phyloP scores from a whole-genome alignment of 495 filamentous ascomycete genomes.

The Platismatia glauca region DNA sequence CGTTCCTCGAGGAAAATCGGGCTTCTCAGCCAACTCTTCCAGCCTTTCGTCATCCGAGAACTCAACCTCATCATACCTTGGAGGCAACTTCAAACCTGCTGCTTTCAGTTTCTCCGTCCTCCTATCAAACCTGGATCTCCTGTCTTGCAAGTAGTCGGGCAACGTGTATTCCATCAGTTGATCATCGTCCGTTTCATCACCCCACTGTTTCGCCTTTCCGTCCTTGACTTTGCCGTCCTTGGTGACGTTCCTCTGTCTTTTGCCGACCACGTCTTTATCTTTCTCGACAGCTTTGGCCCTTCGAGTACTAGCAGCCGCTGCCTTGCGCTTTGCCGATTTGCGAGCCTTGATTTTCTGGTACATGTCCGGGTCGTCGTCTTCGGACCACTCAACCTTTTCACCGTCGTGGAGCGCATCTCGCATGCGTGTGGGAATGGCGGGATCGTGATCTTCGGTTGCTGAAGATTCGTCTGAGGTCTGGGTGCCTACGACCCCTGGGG shows the following conservation, averaged over 20 bases:
- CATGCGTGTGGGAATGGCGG: neutral
- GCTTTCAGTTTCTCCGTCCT: conserved; percentile 49
- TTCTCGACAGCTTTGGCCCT: conserved; percentile 36
- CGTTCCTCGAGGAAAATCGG: conserved; percentile 53
- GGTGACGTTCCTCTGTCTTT: conserved; percentile 19
- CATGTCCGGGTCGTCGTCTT: conserved; percentile 42
- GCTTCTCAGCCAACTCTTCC: conserved; percentile 54
- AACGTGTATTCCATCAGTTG: conserved; percentile 50
- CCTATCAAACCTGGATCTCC: conserved; percentile 44
- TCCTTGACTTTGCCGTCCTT: conserved; percentile 20
- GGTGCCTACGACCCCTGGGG: conserved; percentile 12
- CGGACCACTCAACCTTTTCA: conserved; percentile 26
- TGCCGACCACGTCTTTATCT: conserved; percentile 28
- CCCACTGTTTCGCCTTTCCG: conserved; percentile 32
- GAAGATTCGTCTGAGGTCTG: neutral
- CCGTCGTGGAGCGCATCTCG: conserved; percentile 7
- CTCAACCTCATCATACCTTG: conserved; percentile 68
- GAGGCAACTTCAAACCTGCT: conserved; percentile 67
- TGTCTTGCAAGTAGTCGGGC: conserved; percentile 49
- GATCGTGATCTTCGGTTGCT: neutral
- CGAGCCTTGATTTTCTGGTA: conserved; percentile 54
- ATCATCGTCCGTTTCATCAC: conserved; percentile 45
- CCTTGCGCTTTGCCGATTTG: conserved; percentile 47
- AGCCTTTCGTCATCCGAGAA: conserved; percentile 80
- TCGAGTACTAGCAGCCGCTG: conserved; percentile 38